phyloP scores from a whole-genome alignment of 306 rosid species.

The Potentilla sterilis region DNA sequence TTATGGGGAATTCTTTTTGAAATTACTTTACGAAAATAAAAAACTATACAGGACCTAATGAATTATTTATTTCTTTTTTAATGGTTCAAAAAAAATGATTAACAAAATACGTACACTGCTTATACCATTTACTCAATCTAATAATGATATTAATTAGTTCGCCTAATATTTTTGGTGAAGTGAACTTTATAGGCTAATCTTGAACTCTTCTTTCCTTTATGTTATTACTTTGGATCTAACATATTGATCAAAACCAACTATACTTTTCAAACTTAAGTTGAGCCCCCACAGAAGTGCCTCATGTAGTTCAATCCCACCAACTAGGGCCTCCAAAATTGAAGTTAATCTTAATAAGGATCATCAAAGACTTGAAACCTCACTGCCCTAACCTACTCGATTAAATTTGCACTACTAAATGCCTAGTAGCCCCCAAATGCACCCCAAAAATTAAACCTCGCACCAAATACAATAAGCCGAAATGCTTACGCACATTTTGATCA shows the following conservation, averaged over 20 bases:
- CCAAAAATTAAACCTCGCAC: not conserved
- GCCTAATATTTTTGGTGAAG: too few species aligned
- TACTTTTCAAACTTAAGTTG: not conserved
- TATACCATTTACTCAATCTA: too few species aligned
- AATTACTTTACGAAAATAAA: too few species aligned
- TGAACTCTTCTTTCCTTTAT: too few species aligned
- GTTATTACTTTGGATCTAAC: too few species aligned
- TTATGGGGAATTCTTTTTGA: not conserved
- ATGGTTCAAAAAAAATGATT: too few species aligned
- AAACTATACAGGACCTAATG: not conserved
- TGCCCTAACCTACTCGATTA: not conserved
- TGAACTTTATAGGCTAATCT: too few species aligned
- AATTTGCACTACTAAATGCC: not conserved
- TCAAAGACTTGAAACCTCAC: not conserved
- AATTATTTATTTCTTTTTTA: not conserved
- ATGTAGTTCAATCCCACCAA: not conserved
- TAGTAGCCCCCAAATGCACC: not conserved
- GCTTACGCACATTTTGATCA: constrained; percentile 46
- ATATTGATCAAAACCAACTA: not conserved
- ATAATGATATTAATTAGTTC: too few species aligned
- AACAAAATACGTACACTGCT: too few species aligned
- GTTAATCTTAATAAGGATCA: not conserved
- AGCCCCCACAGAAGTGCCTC: not conserved
- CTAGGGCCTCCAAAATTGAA: not conserved
- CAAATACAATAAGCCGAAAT: not conserved